Evolutionary conservation across 2,329 filamentous ascomycete species (phyloP), one percentile per base, ranked within the genome.

Genomic region (Aspergillus candidus): DNA sequence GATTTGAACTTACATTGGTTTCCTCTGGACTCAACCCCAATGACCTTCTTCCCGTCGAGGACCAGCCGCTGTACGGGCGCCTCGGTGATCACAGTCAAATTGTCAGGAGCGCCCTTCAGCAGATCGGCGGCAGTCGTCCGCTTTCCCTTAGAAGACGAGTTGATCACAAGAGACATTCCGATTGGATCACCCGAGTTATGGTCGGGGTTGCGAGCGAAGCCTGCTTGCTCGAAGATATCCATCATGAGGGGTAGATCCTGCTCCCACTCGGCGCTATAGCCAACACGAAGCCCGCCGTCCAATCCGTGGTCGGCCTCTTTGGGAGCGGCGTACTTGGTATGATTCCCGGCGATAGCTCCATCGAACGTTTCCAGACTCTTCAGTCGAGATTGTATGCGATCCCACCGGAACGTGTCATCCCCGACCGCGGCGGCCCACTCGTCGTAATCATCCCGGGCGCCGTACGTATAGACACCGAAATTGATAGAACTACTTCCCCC

Each of bases 361-460:
- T 79, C 69, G 51, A 78, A 82, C 0, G 63, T 72, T 56, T 83
- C 79, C 13, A 84, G 66, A 12, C 58, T 61, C 48, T 76, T 75
- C 53, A 74, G 77, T 1, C 75, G 68, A 3, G 60, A 47, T 44
- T 77, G 69, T 22, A 78, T 75, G 35, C 69, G 64, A 2, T 73
- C 62, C 80, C 80, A 85, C 2, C 54, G 50, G 59, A 75, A 85
- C 0, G 63, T 57, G 4, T 79, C 71, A 50, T 85, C 80, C 0
- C 63, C 77, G 0, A 78, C 74, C 2, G 75, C 48, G 0, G 68
- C 62, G 1, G 78, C 78, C 79, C 80, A 83, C 41, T 77, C 71
- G 22, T 84, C 72, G 47, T 79, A 84, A 50, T 85, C 82, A 40
- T 78, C 78, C 1, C 68, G 65, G 2, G 77, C 72, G 3, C 82